phyloP scores from a whole-genome alignment of 2,329 filamentous ascomycete genomes.

The Cordyceps pruinosa region DNA sequence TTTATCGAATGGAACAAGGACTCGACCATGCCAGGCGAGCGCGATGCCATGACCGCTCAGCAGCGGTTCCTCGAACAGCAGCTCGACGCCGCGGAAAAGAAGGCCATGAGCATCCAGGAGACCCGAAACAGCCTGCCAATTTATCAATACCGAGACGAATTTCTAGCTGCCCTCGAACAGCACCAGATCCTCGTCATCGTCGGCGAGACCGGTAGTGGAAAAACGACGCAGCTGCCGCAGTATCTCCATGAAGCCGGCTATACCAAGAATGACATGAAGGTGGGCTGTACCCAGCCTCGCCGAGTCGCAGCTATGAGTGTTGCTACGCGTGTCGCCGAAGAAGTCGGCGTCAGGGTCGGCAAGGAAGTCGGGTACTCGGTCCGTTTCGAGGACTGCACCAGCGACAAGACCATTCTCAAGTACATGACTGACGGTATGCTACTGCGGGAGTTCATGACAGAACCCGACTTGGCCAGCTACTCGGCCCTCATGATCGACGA shows the following conservation, averaged over 20 bases:
- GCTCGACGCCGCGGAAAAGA: constrained; percentile 82
- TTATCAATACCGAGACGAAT: constrained; percentile 77
- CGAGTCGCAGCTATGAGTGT: constrained; percentile 97
- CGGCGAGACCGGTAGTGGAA: constrained; percentile 90
- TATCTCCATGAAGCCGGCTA: constrained; percentile 89
- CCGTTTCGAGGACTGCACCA: constrained; percentile 87
- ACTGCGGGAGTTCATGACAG: constrained; percentile 80
- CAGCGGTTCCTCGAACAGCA: constrained; percentile 72
- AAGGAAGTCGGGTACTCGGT: constrained; percentile 93
- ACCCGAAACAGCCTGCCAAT: constrained; percentile 86
- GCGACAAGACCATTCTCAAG: constrained; percentile 84
- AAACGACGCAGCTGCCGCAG: constrained; percentile 91
- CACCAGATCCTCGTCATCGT: constrained; percentile 88
- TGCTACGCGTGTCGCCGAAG: constrained; percentile 89
- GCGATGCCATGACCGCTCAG: constrained; percentile 66
- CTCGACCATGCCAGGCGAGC: constrained; percentile 63
- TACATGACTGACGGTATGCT: constrained; percentile 99
- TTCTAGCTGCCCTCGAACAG: constrained; percentile 77
- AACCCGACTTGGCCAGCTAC: constrained; percentile 76
- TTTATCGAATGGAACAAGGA: constrained; percentile 81
- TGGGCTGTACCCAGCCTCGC: constrained; percentile 90
- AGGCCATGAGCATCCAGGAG: constrained; percentile 81
- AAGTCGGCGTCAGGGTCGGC: constrained; percentile 83
- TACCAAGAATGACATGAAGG: constrained; percentile 74
- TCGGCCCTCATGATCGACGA: constrained; percentile 94